A percentile compares a stretch with the other conserved stretches of the same genome.
These are phyloP conservation scores for Thuidium tamariscinum DNA, from an alignment of 225 moss, liverwort and hornwort species.

Conservation along the genomic window DNA sequence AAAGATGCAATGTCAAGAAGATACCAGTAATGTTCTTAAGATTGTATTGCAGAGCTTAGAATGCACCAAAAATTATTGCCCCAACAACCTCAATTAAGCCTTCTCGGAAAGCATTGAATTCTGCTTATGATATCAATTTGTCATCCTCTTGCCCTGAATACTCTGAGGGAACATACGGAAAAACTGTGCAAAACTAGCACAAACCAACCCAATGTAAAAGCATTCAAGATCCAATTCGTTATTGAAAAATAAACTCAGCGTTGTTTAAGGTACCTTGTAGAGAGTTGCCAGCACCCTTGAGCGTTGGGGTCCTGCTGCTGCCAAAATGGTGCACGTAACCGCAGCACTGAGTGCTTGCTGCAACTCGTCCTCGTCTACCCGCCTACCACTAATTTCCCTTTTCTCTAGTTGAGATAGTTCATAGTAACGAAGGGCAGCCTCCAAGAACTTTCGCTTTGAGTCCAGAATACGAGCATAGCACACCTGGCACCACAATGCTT, in stretches of 20 bases:
- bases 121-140: not conserved
- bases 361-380: constrained; percentile 93
- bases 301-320: constrained; percentile 96
- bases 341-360: constrained; percentile 97
- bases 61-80: not conserved
- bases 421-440: constrained; percentile 98
- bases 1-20: not conserved
- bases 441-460: constrained; percentile 92
- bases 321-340: constrained; percentile 98
- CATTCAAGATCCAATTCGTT: not conserved
- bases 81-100: not conserved
- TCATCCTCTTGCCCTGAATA: not conserved
- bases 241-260: not conserved
- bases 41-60: not conserved
- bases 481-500: constrained; percentile 40
- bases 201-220: not conserved
- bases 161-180: not conserved
- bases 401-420: constrained; percentile 97
- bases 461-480: constrained; percentile 99
- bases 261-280: constrained; percentile 55
- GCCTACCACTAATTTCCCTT: constrained; percentile 90
- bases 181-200: not conserved
- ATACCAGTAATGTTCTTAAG: not conserved
- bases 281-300: constrained; percentile 97
- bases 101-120: not conserved